A percentile compares a stretch with the other conserved stretches of the same genome.
Conservation (phyloP, 2,329 filamentous ascomycete genomes). For the Monosporascus sp. region DNA sequence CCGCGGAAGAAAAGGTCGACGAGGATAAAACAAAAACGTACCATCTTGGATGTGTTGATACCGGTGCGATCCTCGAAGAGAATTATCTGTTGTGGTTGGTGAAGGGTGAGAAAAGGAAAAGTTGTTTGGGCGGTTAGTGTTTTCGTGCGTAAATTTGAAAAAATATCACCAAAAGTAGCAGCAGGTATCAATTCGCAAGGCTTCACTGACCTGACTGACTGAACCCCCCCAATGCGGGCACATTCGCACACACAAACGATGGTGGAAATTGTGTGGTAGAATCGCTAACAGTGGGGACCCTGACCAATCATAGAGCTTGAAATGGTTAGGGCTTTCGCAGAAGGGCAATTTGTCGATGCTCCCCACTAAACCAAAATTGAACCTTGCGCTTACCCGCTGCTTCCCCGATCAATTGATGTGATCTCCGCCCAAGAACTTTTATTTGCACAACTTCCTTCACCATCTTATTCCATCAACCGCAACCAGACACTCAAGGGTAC, state of each 20-base stretch:
- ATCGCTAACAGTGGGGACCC: neutral
- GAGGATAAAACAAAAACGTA: conserved; percentile 33
- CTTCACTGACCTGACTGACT: too few species aligned
- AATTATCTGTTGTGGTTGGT: conserved; percentile 25
- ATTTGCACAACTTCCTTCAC: conserved; percentile 6
- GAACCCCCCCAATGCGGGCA: too few species aligned
- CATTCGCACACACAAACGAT: neutral
- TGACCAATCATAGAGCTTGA: neutral
- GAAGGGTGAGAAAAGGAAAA: conserved; percentile 5
- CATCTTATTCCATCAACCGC: conserved; percentile 16
- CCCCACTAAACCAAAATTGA: neutral
- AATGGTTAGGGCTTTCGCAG: neutral
- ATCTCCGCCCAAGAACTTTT: conserved; percentile 25
- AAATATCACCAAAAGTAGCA: conserved; percentile 22
- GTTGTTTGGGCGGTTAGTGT: conserved; percentile 11
- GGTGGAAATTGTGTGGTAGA: neutral
- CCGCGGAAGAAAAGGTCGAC: neutral
- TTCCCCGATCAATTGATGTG: neutral
- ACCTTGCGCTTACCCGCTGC: neutral
- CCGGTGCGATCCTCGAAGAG: conserved; percentile 67
- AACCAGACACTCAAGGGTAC: conserved; percentile 10
- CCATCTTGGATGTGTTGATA: conserved; percentile 55
- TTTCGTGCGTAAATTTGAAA: conserved; percentile 14
- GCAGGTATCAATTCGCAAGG: neutral
- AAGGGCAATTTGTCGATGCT: neutral